Evolutionary conservation across 2,329 filamentous ascomycete genomes (phyloP), one percentile per base, ranked within the genome.

Genomic region (Claviceps sp.): DNA sequence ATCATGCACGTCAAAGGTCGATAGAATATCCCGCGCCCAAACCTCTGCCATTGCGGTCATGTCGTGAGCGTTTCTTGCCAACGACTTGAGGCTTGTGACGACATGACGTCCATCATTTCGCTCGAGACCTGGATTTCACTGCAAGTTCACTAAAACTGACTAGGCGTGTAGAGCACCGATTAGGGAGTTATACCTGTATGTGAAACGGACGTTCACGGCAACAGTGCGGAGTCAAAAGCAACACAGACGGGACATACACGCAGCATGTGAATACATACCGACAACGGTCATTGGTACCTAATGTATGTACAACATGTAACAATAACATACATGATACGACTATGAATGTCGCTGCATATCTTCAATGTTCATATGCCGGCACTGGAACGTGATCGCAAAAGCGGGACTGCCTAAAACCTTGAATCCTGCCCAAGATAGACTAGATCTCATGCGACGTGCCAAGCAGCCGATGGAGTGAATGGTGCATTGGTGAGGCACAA

Each of bases 1-100:
- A 39, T 63, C 57, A 47, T 58, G 53, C 10, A 66, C 62, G 50
- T 70, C 63, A 52, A 70, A 71, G 13, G 60, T 56, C n/a, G 52
- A 54, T n/a, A 54, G 34, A 11, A 54, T 38, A n/a, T 45, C 39
- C 10, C 19, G 13, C 14, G 50, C 56, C 22, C 48, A 46, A 11
- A 24, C 48, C 10, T 14, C 19, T 39, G 24, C 14, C 54, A 53
- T 53, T 24, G 30, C 48, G 17, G 19, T 24, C 40, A 10, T 16
- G 10, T 5, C 24, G 7, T 14, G 17, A 4, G 6, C 38, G 13
- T 11, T 44, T 7, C 19, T 6, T 44, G 5, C 8, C 42, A 22
- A 13, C 42, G 16, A 22, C 42, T 14, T 46, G 16, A 34, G 43
- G n/a, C 14, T 30, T 30, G 42, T 13, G 24, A 46, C 5, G n/a